Conservation (phyloP, 768 basidiomycete genomes). For the Pisolithus albus region DNA sequence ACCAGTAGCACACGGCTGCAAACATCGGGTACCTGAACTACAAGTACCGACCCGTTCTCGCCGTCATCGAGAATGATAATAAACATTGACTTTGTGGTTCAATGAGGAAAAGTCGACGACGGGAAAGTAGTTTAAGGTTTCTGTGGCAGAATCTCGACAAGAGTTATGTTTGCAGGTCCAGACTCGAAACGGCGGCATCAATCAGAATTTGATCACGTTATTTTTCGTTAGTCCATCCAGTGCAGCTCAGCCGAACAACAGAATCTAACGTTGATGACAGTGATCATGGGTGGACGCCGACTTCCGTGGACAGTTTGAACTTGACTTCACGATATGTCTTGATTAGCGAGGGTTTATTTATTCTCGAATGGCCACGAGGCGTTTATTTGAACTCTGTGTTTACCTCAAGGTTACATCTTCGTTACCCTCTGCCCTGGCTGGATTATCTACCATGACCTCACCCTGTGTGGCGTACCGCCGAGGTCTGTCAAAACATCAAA, state of each 20-base stretch:
- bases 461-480: not conserved
- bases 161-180: too few species aligned
- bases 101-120: too few species aligned
- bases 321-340: not conserved
- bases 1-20: not conserved
- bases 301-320: too few species aligned
- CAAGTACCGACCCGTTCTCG: constrained; percentile 8
- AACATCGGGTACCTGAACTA: constrained; percentile 7
- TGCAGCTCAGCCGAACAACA: too few species aligned
- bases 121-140: too few species aligned
- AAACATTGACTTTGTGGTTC: too few species aligned
- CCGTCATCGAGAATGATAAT: not conserved
- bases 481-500: not conserved
- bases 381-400: not conserved
- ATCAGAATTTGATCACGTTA: too few species aligned
- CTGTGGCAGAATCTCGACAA: too few species aligned
- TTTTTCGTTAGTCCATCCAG: too few species aligned
- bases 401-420: constrained; percentile 2
- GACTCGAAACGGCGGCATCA: too few species aligned
- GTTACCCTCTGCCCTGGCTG: not conserved
- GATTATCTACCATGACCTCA: not conserved
- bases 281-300: too few species aligned
- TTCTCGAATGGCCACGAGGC: constrained; percentile 3
- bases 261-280: too few species aligned
- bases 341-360: not conserved